Conservation (phyloP, 169 alveolate species). For the Plasmodium gallinaceum region DNA sequence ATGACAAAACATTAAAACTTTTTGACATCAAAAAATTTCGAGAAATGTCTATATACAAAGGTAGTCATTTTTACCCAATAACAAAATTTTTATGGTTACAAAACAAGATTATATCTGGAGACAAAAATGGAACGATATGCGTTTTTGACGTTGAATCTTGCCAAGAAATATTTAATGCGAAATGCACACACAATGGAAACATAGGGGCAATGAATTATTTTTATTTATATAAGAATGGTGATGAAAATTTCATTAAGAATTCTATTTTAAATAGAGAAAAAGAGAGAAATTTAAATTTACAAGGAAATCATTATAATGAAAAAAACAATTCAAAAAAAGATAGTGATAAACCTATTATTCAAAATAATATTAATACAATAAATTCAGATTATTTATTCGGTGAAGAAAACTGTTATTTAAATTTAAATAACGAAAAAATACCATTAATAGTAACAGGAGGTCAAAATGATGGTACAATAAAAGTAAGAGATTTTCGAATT, state of each 20-base stretch:
- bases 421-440: conserved; percentile 37
- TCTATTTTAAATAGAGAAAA: not conserved
- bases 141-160: conserved; percentile 56
- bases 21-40: conserved; percentile 63
- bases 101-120: conserved; percentile 70
- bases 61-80: conserved; percentile 68
- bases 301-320: not conserved
- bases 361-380: not conserved
- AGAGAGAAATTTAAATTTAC: not conserved
- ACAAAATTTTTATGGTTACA: conserved; percentile 76
- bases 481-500: conserved; percentile 75
- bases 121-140: conserved; percentile 65
- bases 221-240: conserved; percentile 31
- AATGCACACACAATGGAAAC: conserved; percentile 63
- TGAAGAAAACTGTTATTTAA: conserved; percentile 9
- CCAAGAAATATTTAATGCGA: conserved; percentile 65
- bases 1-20: conserved; percentile 76
- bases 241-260: not conserved
- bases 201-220: conserved; percentile 71
- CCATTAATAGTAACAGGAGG: conserved; percentile 78
- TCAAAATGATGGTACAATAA: conserved; percentile 50
- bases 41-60: conserved; percentile 44
- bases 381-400: conserved; percentile 33
- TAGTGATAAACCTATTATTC: not conserved
- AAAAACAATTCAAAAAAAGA: not conserved